Percentiles rank a stretch among this genome's conserved stretches.
phyloP scores from a whole-genome alignment of 495 filamentous ascomycete genomes.

The Margaritispora aquatica region DNA sequence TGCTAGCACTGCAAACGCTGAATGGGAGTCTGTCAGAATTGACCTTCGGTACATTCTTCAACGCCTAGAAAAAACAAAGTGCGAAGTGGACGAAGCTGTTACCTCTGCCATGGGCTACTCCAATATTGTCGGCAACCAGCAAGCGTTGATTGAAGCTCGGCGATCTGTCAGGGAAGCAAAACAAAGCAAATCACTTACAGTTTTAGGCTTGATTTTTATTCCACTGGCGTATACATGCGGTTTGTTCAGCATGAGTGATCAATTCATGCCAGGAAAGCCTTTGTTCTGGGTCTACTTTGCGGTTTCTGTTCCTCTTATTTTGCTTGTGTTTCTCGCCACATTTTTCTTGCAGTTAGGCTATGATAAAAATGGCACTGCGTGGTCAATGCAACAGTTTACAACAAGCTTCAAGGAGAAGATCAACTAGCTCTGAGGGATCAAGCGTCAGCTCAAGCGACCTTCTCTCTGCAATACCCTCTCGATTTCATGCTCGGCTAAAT shows the following conservation, averaged over 20 bases:
- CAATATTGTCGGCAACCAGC: not conserved
- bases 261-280: not conserved
- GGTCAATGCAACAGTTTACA: not conserved
- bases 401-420: not conserved
- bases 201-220: not conserved
- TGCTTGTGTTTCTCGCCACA: not conserved
- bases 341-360: not conserved
- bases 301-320: not conserved
- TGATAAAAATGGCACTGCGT: not conserved
- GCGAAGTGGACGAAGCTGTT: not conserved
- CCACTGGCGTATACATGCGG: not conserved
- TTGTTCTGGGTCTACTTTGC: not conserved
- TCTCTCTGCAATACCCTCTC: no score
- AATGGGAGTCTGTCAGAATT: not conserved
- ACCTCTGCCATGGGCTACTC: not conserved
- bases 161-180: not conserved
- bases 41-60: not conserved
- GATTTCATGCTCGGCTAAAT: not conserved
- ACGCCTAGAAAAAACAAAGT: not conserved
- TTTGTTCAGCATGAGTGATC: not conserved
- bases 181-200: not conserved
- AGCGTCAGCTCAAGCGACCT: no score
- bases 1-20: not conserved
- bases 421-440: no score
- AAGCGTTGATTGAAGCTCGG: not conserved